Percentiles rank a stretch among this genome's conserved stretches.
These are phyloP conservation scores for Monilinia aucupariae DNA, from an alignment of 2,329 filamentous ascomycete genomes.

Conservation along the genomic window DNA sequence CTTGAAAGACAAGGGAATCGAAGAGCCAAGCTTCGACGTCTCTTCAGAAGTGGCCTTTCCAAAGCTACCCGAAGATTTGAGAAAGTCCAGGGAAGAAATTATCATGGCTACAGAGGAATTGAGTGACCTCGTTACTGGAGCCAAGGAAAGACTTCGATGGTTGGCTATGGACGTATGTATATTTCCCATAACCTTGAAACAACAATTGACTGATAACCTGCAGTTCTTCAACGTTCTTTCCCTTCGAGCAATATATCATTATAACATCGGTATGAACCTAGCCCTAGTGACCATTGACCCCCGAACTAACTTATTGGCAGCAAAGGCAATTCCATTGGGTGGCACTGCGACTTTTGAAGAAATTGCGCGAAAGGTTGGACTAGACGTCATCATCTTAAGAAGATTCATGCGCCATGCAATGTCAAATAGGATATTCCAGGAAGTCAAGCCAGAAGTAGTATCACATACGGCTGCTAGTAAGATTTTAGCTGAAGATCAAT, in stretches of 20 bases:
- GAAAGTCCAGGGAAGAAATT: constrained; percentile 43
- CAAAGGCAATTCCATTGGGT: constrained; percentile 46
- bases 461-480: constrained; percentile 52
- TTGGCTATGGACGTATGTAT: constrained; percentile 46
- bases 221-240: constrained; percentile 48
- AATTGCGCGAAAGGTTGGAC: constrained; percentile 42
- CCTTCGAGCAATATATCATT: constrained; percentile 47
- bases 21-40: constrained; percentile 43
- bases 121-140: constrained; percentile 44
- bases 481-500: constrained; percentile 44
- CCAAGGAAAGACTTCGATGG: constrained; percentile 48
- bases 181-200: neutral
- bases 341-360: constrained; percentile 43
- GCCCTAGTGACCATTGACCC: neutral
- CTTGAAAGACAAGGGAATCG: constrained; percentile 40
- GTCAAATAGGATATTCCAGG: constrained; percentile 51
- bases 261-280: constrained; percentile 41
- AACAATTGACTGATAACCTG: constrained; percentile 17
- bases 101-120: constrained; percentile 47
- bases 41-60: constrained; percentile 45
- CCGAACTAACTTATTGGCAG: constrained; percentile 34
- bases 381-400: constrained; percentile 47
- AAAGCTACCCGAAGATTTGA: constrained; percentile 42
- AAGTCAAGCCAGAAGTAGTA: constrained; percentile 46
- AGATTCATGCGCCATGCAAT: constrained; percentile 52